Conservation (phyloP, 2,329 filamentous ascomycete genomes). For the Fusarium sp. region DNA sequence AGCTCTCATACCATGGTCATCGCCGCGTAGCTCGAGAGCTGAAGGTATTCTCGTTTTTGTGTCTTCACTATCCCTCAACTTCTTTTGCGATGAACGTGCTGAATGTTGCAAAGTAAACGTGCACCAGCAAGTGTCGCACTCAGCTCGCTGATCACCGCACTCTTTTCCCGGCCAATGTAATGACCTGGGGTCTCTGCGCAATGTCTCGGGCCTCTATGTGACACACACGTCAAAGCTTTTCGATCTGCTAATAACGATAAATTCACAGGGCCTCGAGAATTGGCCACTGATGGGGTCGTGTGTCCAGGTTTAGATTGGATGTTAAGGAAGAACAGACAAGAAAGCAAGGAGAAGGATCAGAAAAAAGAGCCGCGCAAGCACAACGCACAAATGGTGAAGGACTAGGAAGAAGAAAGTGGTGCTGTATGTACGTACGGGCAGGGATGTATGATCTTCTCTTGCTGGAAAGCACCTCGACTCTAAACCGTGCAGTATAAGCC, state of each 20-base stretch:
- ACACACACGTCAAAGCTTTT: slow-evolving; percentile 6
- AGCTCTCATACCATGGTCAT: slow-evolving; percentile 35
- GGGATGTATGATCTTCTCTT: slow-evolving; percentile 20
- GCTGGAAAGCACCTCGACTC: slow-evolving; percentile 2
- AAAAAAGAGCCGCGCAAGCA: slow-evolving; percentile 12
- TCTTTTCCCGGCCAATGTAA: background rate
- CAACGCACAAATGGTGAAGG: background rate
- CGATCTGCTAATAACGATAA: slow-evolving; percentile 9
- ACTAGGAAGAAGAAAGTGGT: slow-evolving; percentile 8
- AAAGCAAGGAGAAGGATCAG: slow-evolving; percentile 1
- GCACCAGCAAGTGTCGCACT: slow-evolving; percentile 7
- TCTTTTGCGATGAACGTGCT: background rate
- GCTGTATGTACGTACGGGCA: slow-evolving; percentile 22
- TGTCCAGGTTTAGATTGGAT: slow-evolving; percentile 32
- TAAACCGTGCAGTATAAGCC: slow-evolving; percentile 5
- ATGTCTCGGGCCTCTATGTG: slow-evolving; percentile 34
- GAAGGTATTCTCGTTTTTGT: slow-evolving; percentile 2
- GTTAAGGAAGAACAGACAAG: background rate
- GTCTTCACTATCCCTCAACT: slow-evolving; percentile 5
- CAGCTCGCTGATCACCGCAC: slow-evolving; percentile 13
- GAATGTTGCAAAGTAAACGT: slow-evolving; percentile 4
- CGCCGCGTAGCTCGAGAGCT: slow-evolving; percentile 30
- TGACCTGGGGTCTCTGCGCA: slow-evolving; percentile 29
- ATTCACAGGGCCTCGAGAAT: slow-evolving; percentile 26
- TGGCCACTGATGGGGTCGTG: slow-evolving; percentile 32